phyloP scores from a whole-genome alignment of 306 rosid genomes.

The Cyamopsis tetragonoloba region DNA sequence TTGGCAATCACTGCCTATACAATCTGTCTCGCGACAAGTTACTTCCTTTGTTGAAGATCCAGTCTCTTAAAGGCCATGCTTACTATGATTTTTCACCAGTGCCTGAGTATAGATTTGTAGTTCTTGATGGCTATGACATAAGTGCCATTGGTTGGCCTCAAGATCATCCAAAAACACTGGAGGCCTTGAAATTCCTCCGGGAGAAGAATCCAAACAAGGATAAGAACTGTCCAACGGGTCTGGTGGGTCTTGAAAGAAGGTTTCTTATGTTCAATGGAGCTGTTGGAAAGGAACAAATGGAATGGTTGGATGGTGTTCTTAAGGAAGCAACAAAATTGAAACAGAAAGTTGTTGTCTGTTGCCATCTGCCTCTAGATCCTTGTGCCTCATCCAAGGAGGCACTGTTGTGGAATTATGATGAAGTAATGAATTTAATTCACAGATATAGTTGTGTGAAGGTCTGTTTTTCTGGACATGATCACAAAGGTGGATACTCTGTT shows the following conservation, averaged over 20 bases:
- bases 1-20: conserved; percentile 95
- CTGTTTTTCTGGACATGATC: conserved; percentile 82
- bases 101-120: conserved; percentile 64
- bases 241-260: conserved; percentile 71
- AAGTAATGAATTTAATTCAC: conserved; percentile 74
- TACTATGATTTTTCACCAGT: conserved; percentile 79
- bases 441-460: conserved; percentile 69
- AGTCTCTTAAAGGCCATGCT: conserved; percentile 42
- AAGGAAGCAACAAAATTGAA: conserved; percentile 59
- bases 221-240: conserved; percentile 76
- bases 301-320: conserved; percentile 67
- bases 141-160: conserved; percentile 94
- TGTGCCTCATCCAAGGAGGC: conserved; percentile 57
- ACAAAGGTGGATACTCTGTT: conserved; percentile 69
- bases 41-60: conserved; percentile 69
- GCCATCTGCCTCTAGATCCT: conserved; percentile 80
- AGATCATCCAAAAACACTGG: conserved; percentile 55
- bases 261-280: conserved; percentile 93
- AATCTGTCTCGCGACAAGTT: conserved; percentile 77
- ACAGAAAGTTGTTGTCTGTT: conserved; percentile 72
- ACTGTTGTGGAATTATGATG: conserved; percentile 77
- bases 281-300: conserved; percentile 77
- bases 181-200: conserved; percentile 58
- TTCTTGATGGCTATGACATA: conserved; percentile 80
- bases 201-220: conserved; percentile 76